Evolutionary conservation across 345 rosid species (phyloP).

Genomic region (Eucalyptus tenuipes): DNA sequence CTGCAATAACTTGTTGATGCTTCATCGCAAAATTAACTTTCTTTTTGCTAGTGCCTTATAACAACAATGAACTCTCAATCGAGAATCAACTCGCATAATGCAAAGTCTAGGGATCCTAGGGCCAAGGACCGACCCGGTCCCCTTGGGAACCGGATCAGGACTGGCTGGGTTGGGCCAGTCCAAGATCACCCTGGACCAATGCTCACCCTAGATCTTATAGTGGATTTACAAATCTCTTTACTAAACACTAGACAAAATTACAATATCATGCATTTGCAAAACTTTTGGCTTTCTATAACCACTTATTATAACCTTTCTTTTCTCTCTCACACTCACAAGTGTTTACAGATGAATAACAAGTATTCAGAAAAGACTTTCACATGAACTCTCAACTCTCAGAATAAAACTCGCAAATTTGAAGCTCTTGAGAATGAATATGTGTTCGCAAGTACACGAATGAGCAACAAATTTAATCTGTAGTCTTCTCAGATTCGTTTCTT

Average conservation of each 20-base stretch:
- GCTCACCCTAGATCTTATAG: not conserved
- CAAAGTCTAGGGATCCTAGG: no score
- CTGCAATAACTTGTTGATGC: not conserved
- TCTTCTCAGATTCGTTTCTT: not conserved
- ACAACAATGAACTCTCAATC: not conserved
- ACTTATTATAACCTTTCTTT: not conserved
- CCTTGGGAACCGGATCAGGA: no score
- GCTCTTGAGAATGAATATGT: not conserved
- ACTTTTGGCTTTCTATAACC: not conserved
- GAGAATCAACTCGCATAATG: no score
- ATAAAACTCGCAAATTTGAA: not conserved
- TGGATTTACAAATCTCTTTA: not conserved
- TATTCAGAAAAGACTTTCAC: not conserved
- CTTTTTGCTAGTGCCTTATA: not conserved
- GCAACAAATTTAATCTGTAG: not conserved
- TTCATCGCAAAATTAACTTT: not conserved
- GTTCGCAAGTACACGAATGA: not conserved
- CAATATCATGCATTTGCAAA: not conserved
- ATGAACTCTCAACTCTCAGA: not conserved
- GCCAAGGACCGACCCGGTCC: no score
- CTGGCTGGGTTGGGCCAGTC: rapidly evolving
- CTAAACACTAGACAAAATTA: not conserved
- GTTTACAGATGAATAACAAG: not conserved
- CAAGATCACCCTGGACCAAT: no score
- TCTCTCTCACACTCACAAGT: not conserved